A percentile compares a stretch with the other conserved stretches of the same genome.
These are phyloP conservation scores for Acmispon strigosus DNA, from an alignment of 306 rosid species.

Conservation along the genomic window DNA sequence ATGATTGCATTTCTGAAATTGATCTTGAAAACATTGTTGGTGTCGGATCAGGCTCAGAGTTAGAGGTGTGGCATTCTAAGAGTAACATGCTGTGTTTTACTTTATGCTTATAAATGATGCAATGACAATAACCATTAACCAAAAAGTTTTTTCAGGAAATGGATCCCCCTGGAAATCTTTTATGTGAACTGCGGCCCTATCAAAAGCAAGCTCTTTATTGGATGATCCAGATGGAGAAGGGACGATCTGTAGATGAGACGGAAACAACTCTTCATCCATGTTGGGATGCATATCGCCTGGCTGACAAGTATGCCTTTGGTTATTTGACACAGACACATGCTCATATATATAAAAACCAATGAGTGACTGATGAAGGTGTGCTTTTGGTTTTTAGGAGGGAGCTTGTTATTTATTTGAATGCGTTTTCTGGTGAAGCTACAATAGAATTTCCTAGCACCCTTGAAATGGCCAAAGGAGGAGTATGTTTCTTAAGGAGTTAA, in stretches of 20 bases:
- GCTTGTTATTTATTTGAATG: constrained; percentile 65
- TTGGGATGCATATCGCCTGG: constrained; percentile 87
- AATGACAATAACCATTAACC: constrained; percentile 21
- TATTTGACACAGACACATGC: not conserved
- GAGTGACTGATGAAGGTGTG: constrained; percentile 15
- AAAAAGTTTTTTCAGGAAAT: constrained; percentile 55
- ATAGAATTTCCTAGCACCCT: constrained; percentile 92
- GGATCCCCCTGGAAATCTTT: constrained; percentile 76
- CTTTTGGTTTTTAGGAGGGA: constrained; percentile 55
- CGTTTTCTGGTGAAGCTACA: constrained; percentile 91
- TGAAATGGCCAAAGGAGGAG: constrained; percentile 95
- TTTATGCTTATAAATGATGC: constrained; percentile 13
- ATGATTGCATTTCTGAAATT: constrained; percentile 56
- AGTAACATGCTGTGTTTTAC: constrained; percentile 14
- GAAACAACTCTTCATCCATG: constrained; percentile 90
- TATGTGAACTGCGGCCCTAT: constrained; percentile 78
- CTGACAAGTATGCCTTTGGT: constrained; percentile 53
- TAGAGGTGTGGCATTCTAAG: constrained; percentile 53
- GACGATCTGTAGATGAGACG: constrained; percentile 52
- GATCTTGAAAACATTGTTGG: constrained; percentile 88
- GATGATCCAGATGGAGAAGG: constrained; percentile 87
- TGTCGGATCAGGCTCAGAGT: constrained; percentile 64
- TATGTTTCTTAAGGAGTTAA: constrained; percentile 39
- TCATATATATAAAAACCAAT: not conserved
- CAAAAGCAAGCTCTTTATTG: constrained; percentile 91